These are phyloP conservation scores for Yamagishiella unicocca DNA, from an alignment of 139 green algal genomes.

Conservation along the genomic window DNA sequence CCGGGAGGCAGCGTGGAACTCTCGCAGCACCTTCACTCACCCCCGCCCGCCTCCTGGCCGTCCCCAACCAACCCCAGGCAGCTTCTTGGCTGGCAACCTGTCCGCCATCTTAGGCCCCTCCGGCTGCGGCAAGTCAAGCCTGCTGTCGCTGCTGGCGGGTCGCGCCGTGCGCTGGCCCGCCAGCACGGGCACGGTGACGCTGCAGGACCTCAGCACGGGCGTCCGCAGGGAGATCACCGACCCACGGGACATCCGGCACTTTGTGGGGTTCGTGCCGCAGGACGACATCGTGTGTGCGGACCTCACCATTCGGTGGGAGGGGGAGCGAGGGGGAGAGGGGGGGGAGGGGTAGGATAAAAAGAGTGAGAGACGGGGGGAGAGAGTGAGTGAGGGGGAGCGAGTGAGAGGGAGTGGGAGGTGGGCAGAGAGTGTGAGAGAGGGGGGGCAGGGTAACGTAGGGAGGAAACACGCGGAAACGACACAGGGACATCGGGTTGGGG, in stretches of 20 bases:
- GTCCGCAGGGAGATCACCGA: neutral
- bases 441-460: too few relatives aligned
- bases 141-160: conserved; percentile 50
- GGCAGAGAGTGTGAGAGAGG: too few relatives aligned
- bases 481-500: too few relatives aligned
- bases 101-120: conserved; percentile 55
- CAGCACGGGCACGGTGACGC: conserved; percentile 25
- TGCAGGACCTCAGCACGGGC: conserved; percentile 3
- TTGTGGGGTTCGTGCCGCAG: conserved; percentile 86
- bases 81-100: conserved; percentile 34
- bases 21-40: neutral
- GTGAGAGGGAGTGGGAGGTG: neutral
- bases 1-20: neutral
- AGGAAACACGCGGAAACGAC: too few relatives aligned
- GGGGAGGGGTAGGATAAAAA: neutral
- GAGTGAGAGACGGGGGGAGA: neutral
- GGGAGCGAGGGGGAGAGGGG: neutral
- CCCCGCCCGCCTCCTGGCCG: neutral
- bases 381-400: neutral
- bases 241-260: neutral
- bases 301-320: conserved; percentile 8
- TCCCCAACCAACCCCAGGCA: neutral
- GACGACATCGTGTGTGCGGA: conserved; percentile 42
- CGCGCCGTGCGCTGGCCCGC: neutral
- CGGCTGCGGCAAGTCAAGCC: conserved; percentile 62